Evolutionary conservation across 495 filamentous ascomycete genomes (phyloP).

Genomic region (Penicillium angulare): DNA sequence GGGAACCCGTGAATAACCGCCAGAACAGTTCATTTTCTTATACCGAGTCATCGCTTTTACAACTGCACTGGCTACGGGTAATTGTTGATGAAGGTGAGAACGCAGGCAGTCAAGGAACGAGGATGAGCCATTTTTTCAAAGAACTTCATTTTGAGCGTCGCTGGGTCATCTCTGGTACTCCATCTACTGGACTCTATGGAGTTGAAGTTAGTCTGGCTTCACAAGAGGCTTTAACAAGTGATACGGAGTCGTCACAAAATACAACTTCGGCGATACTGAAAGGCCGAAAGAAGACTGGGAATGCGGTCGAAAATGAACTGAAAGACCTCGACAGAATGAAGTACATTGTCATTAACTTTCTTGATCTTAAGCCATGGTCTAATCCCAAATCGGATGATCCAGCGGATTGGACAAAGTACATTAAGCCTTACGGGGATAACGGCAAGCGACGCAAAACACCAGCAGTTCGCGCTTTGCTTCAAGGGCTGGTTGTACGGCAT

Average conservation of each 20-base stretch:
- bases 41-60: constrained; percentile 58
- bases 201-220: constrained; percentile 62
- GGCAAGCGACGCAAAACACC: constrained; percentile 53
- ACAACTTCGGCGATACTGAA: constrained; percentile 29
- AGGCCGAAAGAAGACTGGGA: constrained; percentile 38
- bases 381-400: constrained; percentile 48
- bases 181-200: constrained; percentile 76
- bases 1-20: constrained; percentile 32
- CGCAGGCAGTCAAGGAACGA: constrained; percentile 58
- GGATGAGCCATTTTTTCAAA: constrained; percentile 63
- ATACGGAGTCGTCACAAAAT: constrained; percentile 32
- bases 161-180: constrained; percentile 92
- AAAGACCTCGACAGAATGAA: constrained; percentile 77
- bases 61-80: constrained; percentile 78
- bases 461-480: constrained; percentile 67
- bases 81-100: constrained; percentile 93
- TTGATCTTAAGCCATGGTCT: constrained; percentile 77
- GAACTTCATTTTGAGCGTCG: constrained; percentile 67
- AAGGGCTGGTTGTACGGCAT: constrained; percentile 80
- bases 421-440: constrained; percentile 61
- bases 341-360: constrained; percentile 64
- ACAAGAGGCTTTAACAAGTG: constrained; percentile 41
- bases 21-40: too few relatives aligned
- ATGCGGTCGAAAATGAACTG: constrained; percentile 51
- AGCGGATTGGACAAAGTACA: constrained; percentile 70